These are phyloP conservation scores for Stellera chamaejasme DNA, from an alignment of 345 rosid species.

Conservation along the genomic window DNA sequence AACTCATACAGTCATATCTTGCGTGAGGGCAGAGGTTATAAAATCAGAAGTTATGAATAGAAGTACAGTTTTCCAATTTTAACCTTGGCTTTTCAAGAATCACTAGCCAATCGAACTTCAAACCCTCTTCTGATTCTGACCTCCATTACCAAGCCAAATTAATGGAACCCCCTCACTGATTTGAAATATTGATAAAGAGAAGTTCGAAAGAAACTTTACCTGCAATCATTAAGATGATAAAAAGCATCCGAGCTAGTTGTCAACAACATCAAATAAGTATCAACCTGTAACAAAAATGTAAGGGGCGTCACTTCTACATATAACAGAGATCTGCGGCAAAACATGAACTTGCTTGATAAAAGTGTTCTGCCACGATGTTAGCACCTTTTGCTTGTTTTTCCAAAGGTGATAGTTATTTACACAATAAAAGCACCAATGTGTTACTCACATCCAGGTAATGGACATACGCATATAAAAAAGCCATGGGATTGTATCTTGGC, in stretches of 20 bases:
- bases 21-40: background rate
- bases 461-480: conserved; percentile 93
- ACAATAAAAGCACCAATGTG: background rate
- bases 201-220: conserved; percentile 33
- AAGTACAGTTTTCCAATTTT: too few relatives aligned
- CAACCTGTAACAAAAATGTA: conserved; percentile 48
- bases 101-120: too few relatives aligned
- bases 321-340: background rate
- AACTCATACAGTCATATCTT: background rate
- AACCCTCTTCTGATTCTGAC: too few relatives aligned
- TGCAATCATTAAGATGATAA: conserved; percentile 95
- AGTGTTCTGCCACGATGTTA: background rate
- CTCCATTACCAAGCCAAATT: too few relatives aligned
- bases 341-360: too few relatives aligned
- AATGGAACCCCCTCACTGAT: too few relatives aligned
- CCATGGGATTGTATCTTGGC: conserved; percentile 93
- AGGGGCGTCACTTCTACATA: conserved; percentile 2
- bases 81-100: too few relatives aligned
- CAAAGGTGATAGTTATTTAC: too few relatives aligned
- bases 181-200: conserved; percentile 8
- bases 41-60: background rate
- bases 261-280: conserved; percentile 85
- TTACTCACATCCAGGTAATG: conserved; percentile 89
- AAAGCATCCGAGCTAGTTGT: conserved; percentile 95
- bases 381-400: too few relatives aligned